A percentile compares a stretch with the other conserved stretches of the same genome.
Evolutionary conservation across 345 rosid species (phyloP).

Genomic region (Lepidium africanum): DNA sequence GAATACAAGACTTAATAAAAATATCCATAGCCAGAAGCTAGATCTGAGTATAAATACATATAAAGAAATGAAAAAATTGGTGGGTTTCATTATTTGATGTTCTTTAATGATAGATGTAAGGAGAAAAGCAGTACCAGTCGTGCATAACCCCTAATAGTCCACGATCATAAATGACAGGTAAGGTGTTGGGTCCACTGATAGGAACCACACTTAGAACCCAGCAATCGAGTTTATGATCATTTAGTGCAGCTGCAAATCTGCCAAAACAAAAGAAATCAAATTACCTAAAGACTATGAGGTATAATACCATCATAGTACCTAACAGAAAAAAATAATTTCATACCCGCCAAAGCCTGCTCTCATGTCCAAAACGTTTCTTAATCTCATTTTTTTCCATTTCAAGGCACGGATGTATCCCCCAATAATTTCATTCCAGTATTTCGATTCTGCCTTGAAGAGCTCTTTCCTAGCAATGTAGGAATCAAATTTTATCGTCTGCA

Average conservation of each 20-base stretch:
- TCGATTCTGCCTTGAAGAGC: conserved; percentile 79
- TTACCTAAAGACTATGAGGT: not conserved
- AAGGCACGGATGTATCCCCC: conserved; percentile 61
- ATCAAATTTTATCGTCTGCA: conserved; percentile 73
- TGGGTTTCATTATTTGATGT: not conserved
- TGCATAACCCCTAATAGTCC: conserved; percentile 93
- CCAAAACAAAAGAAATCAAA: conserved; percentile 21
- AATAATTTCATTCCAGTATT: conserved; percentile 74
- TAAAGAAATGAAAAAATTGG: too few species aligned
- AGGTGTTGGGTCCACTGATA: conserved; percentile 81
- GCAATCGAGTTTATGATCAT: conserved; percentile 59
- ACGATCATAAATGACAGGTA: conserved; percentile 95
- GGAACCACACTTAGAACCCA: conserved; percentile 98
- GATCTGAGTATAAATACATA: too few species aligned
- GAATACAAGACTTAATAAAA: not conserved
- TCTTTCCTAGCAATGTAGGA: conserved; percentile 89
- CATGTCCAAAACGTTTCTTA: conserved; percentile 95
- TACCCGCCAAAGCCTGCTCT: conserved; percentile 99
- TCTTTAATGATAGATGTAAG: not conserved
- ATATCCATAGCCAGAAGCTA: not conserved
- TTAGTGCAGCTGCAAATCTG: conserved; percentile 93
- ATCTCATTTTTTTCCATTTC: conserved; percentile 65
- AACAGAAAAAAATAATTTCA: not conserved
- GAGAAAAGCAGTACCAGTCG: conserved; percentile 60
- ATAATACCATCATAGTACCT: not conserved